phyloP scores from a whole-genome alignment of 345 rosid genomes.

The Acer saccharum region DNA sequence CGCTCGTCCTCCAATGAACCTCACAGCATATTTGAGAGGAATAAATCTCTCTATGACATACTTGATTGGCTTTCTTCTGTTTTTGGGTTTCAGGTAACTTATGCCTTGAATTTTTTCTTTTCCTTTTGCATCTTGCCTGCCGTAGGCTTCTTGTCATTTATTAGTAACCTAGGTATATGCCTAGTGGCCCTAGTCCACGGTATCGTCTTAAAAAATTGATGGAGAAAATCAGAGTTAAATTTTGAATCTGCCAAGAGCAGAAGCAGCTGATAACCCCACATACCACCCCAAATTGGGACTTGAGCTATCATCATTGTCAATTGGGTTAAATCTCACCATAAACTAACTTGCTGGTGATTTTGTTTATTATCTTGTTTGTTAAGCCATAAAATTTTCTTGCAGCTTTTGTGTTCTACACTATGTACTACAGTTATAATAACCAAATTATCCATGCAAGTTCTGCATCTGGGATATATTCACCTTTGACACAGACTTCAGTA shows the following conservation, averaged over 20 bases:
- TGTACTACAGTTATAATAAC: background rate
- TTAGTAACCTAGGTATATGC: background rate
- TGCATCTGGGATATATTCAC: background rate
- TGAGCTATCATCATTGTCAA: background rate
- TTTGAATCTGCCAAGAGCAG: background rate
- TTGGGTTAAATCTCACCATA: background rate
- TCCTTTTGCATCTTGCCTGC: constrained; percentile 12
- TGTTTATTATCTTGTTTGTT: background rate
- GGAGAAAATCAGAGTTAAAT: background rate
- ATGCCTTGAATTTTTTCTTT: constrained; percentile 17
- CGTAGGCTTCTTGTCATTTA: background rate
- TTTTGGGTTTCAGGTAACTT: constrained; percentile 95
- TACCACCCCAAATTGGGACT: background rate
- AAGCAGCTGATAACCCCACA: background rate
- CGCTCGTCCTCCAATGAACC: constrained; percentile 20
- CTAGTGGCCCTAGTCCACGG: background rate
- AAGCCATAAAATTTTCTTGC: background rate
- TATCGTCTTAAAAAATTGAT: constrained; percentile 2
- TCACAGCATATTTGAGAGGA: constrained; percentile 38
- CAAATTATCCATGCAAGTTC: background rate
- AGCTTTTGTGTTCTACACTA: background rate
- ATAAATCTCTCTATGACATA: constrained; percentile 54
- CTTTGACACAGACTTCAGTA: background rate
- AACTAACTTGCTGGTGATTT: background rate
- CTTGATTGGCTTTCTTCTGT: constrained; percentile 90